Evolutionary conservation across 306 rosid species (phyloP), one percentile per base, ranked within the genome.

Genomic region (Inga laurina): DNA sequence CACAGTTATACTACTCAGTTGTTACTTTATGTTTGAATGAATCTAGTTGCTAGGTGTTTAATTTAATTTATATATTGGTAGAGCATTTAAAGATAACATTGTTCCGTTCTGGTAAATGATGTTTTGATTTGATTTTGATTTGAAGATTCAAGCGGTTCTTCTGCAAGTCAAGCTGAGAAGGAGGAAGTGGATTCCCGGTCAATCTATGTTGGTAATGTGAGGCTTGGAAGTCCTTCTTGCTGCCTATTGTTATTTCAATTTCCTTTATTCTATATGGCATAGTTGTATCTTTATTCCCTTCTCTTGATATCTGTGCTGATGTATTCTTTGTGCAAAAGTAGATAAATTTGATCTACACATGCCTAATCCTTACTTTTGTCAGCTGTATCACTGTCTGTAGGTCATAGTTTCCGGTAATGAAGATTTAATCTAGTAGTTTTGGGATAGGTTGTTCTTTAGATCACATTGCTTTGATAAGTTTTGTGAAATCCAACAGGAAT

Each of bases 121-220:
- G 7, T 27, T 41, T 68, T 39, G 21, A 59, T 84, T 85, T 88
- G 74, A 69, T 84, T 86, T 72, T 87, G 12, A 51, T 68, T 86
- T 85, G 83, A 56, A 96, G 99, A 97, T 92, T 80, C 98, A 43
- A 76, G 97, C 13, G 85, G 94, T 52, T 68, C 91, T 76, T 88
- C 99, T 82, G 98, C 90, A 35, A 89, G 90, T 73, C 98, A 91
- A 84, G 98, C 97, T 89, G 98, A 97, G 69, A 97, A 97, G 92
- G 99, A 97, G 90, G 99, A 97, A 90, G 97, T 93, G 84, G 99
- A 96, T 92, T 15, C 94, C 57, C 90, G 97, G 80, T 96, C 99
- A n/a, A 94, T 97, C 86, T 97, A 97, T 81, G 98, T 97, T 84
- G 99, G 98, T 64, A 97, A 97, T 90, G 99, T 97, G 91, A 91